Evolutionary conservation across 768 basidiomycete genomes (phyloP).

Genomic region (Punctularia strigosozonata): DNA sequence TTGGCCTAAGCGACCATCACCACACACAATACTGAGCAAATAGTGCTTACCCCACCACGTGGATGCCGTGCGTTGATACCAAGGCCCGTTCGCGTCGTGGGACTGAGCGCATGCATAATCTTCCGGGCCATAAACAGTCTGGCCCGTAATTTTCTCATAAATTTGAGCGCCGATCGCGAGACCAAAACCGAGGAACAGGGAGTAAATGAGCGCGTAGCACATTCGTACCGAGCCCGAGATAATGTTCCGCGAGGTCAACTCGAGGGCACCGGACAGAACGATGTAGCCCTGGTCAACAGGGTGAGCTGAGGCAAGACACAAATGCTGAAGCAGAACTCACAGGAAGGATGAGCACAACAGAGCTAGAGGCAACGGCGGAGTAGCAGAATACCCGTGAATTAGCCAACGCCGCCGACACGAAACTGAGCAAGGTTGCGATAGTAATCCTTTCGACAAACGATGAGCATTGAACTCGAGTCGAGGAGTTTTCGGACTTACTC

Average conservation of each 20-base stretch:
- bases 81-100: slow-evolving; percentile 46
- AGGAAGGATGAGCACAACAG: slow-evolving; percentile 72
- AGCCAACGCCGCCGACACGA: slow-evolving; percentile 65
- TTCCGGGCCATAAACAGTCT: slow-evolving; percentile 31
- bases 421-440: slow-evolving; percentile 68
- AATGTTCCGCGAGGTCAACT: slow-evolving; percentile 71
- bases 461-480: neutral
- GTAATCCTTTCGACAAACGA: slow-evolving; percentile 41
- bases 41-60: slow-evolving; percentile 51
- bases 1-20: neutral
- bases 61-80: slow-evolving; percentile 66
- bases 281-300: slow-evolving; percentile 38
- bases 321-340: slow-evolving; percentile 22
- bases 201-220: slow-evolving; percentile 70
- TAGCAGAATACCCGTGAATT: slow-evolving; percentile 66
- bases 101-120: slow-evolving; percentile 51
- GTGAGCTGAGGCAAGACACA: neutral
- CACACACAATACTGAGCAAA: neutral
- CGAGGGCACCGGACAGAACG: slow-evolving; percentile 62
- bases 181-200: slow-evolving; percentile 71
- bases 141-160: slow-evolving; percentile 44
- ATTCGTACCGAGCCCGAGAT: slow-evolving; percentile 77
- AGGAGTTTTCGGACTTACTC: slow-evolving; percentile 36
- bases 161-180: slow-evolving; percentile 68
- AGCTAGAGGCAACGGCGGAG: slow-evolving; percentile 64